Evolutionary conservation across 352 stramenopile species (phyloP), one percentile per base, ranked within the genome.

Genomic region (Pythium pyrilobum): DNA sequence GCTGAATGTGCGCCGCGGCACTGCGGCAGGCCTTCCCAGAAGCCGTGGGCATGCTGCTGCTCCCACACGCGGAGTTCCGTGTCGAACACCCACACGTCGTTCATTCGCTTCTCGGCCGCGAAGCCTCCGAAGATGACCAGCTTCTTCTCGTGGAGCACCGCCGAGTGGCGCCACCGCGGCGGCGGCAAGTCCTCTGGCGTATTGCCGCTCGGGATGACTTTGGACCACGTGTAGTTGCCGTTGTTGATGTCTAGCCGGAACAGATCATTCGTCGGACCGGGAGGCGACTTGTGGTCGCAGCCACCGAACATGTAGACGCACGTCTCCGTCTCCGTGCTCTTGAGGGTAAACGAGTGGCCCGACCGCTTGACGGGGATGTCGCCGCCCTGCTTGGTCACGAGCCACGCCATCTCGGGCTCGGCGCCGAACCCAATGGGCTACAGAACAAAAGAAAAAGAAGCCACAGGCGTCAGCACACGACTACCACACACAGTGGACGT

Each of bases 1-100:
- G 91, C 85, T 13, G 71, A 93, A 56, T 98, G 96, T 5, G 87
- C 89, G 2, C 96, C 95, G 10, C 96, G 87, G 21, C 93, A 96
- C 38, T 95, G 74, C 9, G 91, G 91, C 20, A 95, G 67, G 0
- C 87, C 87, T 47, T 95, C 85, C 89, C 90, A 97, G 52, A 96
- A 91, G 3, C 80, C 72, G 18, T 90, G 77, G 12, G 80, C 67
- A 51, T 93, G 83, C 41, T 92, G 93, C 57, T 98, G 89, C 47
- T 90, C 92, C 95, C 96, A 99, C 28, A 93, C 71, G 28, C 96
- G 88, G 32, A 84, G 85, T 49, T 93, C 81, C 11, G 92, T 96
- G 71, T 98, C 92, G 52, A 98, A 97, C 13, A 98, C 66, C 95
- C 96, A 99, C 11, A 98, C 48, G 54, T 99, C 96, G 63, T 98